Evolutionary conservation across 129 eudicot species (phyloP).

Genomic region (Saussurea involucrata): DNA sequence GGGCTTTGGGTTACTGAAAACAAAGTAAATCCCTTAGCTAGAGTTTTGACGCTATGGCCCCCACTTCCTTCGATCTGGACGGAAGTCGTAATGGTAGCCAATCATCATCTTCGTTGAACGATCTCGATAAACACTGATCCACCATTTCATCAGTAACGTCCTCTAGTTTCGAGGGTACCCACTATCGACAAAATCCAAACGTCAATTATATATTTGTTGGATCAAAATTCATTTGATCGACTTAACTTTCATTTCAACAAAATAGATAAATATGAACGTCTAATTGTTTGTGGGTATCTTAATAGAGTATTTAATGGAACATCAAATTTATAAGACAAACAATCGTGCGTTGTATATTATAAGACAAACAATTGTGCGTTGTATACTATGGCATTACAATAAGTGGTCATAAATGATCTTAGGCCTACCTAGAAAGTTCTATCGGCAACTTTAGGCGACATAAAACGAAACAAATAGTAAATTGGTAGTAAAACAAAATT

Average conservation of each 20-base stretch:
- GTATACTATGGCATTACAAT: not conserved
- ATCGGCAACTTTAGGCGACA: no score
- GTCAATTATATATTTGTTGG: not conserved
- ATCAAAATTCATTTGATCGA: not conserved
- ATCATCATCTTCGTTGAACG: conserved; percentile 28
- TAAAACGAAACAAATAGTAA: not conserved
- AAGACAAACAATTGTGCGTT: not conserved
- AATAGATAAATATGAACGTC: not conserved
- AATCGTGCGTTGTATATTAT: not conserved
- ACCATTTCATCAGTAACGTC: conserved; percentile 30
- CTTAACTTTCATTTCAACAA: not conserved
- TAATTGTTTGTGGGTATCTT: not conserved
- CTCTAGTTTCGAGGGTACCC: conserved; percentile 34
- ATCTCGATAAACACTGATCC: conserved; percentile 10
- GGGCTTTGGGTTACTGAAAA: not conserved
- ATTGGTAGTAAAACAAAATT: no score
- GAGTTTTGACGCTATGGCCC: conserved; percentile 17
- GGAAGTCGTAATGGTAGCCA: conserved; percentile 38
- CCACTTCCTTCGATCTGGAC: not conserved
- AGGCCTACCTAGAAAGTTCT: not conserved
- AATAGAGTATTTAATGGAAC: not conserved
- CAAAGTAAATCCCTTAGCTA: not conserved
- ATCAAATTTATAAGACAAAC: not conserved
- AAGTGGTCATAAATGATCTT: not conserved
- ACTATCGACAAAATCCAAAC: conserved; percentile 15